Base-by-base conservation (phyloP, 371 early-diverging fungal species). In the Mortierella sp. region DNA sequence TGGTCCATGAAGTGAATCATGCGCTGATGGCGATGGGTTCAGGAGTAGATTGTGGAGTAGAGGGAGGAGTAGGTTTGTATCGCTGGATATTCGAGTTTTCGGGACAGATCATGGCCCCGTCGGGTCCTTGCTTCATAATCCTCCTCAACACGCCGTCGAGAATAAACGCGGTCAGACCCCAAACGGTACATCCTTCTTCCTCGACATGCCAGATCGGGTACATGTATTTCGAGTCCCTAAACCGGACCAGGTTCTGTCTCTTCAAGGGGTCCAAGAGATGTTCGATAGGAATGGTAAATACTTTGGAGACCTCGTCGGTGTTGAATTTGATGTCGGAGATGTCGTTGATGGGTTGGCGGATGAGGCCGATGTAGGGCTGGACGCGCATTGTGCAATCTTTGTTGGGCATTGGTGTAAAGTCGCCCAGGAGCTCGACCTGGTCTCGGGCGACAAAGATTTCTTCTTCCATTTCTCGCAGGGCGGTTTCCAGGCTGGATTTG, bases 121-220 rank as follows among this genome's bases (percentile, higher is more conserved):
- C 13, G 14, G 82, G 82, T 3, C 82, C 82, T 11, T 61, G 67
- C 26, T 61, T 77, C 40, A 58, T 44, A 11, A 81, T 77, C 45
- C 77, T 77, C 41, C 82, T 66, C 65, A 81, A 44, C 24, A 77
- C 77, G 83, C 92, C 91, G 68, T 94, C 87, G 64, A 97, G 71
- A 24, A 96, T 90, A 82, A 91, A 95, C 7, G 94, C 95, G 4
- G 97, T 97, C 71, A 97, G 76, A 1, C 96, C 96, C 96, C 96
- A 96, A n/a, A 96, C 88, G 24, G 90, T 87, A 19, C 87, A 73
- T 1, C 80, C 88, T 53, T 89, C 85, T 16, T 90, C 82, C 41
- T 94, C 93, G 6, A 88, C 89, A 47, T 85, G 75, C 80, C 91
- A 95, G 1, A 88, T 89, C 1, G 95, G 93, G n/a, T 94, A 90